phyloP scores from a whole-genome alignment of 2,329 filamentous ascomycete genomes.

The Dothidotthia symphoricarpi region DNA sequence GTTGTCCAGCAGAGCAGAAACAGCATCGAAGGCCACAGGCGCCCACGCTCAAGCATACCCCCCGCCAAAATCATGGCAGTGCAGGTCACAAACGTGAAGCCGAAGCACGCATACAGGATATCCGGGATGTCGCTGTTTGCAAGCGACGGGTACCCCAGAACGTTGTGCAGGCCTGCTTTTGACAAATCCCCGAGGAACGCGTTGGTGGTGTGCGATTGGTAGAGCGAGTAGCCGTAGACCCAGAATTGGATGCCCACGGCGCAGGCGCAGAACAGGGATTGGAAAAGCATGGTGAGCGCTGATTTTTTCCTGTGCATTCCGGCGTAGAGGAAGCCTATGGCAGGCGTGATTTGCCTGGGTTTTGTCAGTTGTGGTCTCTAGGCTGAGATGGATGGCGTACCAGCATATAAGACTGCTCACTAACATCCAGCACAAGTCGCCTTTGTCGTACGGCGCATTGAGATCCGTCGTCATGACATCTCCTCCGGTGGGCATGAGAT shows the following conservation, averaged over 20 bases:
- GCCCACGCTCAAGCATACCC: conserved; percentile 36
- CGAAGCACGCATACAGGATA: conserved; percentile 36
- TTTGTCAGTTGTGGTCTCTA: conserved; percentile 2
- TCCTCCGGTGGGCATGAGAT: conserved; percentile 43
- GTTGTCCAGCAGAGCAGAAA: conserved; percentile 39
- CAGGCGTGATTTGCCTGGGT: conserved; percentile 34
- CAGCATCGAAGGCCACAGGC: conserved; percentile 32
- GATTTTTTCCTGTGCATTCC: conserved; percentile 36
- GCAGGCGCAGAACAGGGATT: conserved; percentile 50
- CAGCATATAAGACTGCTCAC: conserved; percentile 32
- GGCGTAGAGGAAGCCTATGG: conserved; percentile 37
- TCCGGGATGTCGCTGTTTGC: conserved; percentile 36
- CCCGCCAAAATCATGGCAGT: conserved; percentile 38
- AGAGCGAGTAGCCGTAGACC: conserved; percentile 50
- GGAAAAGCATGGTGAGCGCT: conserved; percentile 49
- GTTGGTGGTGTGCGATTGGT: conserved; percentile 35
- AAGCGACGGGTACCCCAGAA: conserved; percentile 31
- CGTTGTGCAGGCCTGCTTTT: conserved; percentile 32
- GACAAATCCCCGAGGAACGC: conserved; percentile 34
- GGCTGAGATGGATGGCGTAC: conserved; percentile 6
- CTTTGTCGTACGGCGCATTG: conserved; percentile 49
- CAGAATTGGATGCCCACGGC: conserved; percentile 50
- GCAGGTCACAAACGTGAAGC: conserved; percentile 36
- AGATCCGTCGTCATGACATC: conserved; percentile 48
- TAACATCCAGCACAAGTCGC: conserved; percentile 48